A percentile compares a stretch with the other conserved stretches of the same genome.
These are phyloP conservation scores for Cryptococcus depauperatus DNA, from an alignment of 1,284 basidiomycete genomes.

Conservation along the genomic window DNA sequence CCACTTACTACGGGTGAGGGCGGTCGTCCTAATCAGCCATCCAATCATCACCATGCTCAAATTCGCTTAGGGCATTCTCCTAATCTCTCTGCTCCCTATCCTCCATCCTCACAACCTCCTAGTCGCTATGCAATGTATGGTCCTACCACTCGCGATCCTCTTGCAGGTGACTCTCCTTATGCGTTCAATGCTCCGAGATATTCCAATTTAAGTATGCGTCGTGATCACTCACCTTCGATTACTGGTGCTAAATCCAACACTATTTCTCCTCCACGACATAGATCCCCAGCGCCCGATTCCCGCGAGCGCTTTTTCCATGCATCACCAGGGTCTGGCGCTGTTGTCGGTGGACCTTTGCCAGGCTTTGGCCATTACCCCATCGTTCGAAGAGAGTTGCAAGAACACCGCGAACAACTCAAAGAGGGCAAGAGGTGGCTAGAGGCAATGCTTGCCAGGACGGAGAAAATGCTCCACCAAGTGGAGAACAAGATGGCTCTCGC, in stretches of 20 bases:
- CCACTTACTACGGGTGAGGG: slow-evolving; percentile 19
- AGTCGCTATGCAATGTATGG: slow-evolving; percentile 39
- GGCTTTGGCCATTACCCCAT: slow-evolving; percentile 32
- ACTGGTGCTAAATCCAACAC: slow-evolving; percentile 10
- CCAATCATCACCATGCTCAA: slow-evolving; percentile 5
- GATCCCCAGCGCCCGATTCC: slow-evolving; percentile 22
- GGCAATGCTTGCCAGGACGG: slow-evolving; percentile 39
- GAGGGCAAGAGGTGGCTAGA: slow-evolving; percentile 45
- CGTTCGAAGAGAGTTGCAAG: slow-evolving; percentile 37
- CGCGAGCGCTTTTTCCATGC: slow-evolving; percentile 16
- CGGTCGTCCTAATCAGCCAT: slow-evolving; percentile 1
- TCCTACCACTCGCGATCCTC: slow-evolving; percentile 29
- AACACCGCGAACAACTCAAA: slow-evolving; percentile 43
- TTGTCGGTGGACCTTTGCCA: slow-evolving; percentile 1
- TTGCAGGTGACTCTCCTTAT: slow-evolving; percentile 27
- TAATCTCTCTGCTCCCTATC: background rate
- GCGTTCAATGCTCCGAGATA: slow-evolving; percentile 20
- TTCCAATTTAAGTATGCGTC: slow-evolving; percentile 23
- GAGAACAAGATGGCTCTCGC: slow-evolving; percentile 38
- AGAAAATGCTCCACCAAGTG: slow-evolving; percentile 39
- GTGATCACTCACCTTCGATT: slow-evolving; percentile 24
- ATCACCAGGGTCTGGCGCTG: slow-evolving; percentile 1
- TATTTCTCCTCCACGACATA: slow-evolving; percentile 19
- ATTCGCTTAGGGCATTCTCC: slow-evolving; percentile 13
- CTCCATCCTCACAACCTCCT: slow-evolving; percentile 3